Percentiles rank a stretch among this genome's conserved stretches.
These are phyloP conservation scores for Backusella tarrabulga DNA, from an alignment of 192 early-diverging fungal genomes.

Conservation along the genomic window DNA sequence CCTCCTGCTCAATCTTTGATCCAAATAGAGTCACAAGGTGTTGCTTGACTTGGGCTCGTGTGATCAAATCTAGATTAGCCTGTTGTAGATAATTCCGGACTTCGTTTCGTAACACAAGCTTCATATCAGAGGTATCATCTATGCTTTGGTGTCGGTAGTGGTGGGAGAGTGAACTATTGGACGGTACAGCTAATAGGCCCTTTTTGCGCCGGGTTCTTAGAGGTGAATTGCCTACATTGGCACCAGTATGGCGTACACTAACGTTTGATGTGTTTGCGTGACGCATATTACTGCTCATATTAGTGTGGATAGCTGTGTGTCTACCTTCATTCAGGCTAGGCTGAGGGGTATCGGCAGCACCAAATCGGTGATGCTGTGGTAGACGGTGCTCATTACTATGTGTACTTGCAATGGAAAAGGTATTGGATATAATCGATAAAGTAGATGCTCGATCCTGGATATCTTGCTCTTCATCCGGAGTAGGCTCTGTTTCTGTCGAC, in stretches of 20 bases:
- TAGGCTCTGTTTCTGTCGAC: background rate
- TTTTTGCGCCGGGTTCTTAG: background rate
- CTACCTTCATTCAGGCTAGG: conserved; percentile 8
- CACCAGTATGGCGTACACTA: background rate
- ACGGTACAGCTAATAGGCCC: background rate
- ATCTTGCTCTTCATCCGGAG: conserved; percentile 13
- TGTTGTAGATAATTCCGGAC: conserved; percentile 25
- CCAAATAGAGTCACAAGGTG: conserved; percentile 30
- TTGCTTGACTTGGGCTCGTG: conserved; percentile 35
- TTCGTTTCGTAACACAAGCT: background rate
- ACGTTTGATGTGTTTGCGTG: background rate
- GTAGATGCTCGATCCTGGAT: background rate
- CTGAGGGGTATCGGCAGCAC: background rate
- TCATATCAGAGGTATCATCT: background rate
- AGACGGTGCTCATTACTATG: background rate
- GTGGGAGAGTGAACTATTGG: background rate
- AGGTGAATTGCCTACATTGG: background rate
- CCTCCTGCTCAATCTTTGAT: conserved; percentile 14
- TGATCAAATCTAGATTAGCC: conserved; percentile 28
- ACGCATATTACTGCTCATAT: background rate
- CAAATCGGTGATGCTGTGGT: conserved; percentile 7
- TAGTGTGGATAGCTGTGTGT: background rate
- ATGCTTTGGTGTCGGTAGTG: background rate
- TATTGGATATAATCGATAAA: conserved; percentile 12
- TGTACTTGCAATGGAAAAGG: background rate